phyloP scores from a whole-genome alignment of 1,139 yeast genomes.

The Wickerhamomyces sp. region DNA sequence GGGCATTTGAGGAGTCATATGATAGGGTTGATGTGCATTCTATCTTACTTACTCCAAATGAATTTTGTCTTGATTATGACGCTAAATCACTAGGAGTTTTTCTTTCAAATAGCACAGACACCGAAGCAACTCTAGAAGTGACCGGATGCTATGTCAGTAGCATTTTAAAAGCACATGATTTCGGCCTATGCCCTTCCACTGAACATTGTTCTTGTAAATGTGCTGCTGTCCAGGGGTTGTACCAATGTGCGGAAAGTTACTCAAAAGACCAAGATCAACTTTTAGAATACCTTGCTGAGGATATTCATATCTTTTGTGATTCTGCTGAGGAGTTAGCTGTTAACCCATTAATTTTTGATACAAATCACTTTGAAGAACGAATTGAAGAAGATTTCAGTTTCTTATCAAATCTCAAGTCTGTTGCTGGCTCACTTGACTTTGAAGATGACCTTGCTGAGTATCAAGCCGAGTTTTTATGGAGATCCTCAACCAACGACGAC shows the following conservation, averaged over 20 bases:
- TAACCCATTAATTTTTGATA: neutral
- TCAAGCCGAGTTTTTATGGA: conserved; percentile 14
- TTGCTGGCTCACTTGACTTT: conserved; percentile 13
- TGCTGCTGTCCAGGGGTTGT: conserved; percentile 3
- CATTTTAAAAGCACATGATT: neutral
- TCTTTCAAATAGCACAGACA: neutral
- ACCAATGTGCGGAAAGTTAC: conserved; percentile 6
- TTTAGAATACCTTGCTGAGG: conserved; percentile 2
- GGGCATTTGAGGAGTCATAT: conserved; percentile 12
- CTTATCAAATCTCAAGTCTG: conserved; percentile 5
- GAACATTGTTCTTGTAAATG: conserved; percentile 13
- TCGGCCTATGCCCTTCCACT: conserved; percentile 6
- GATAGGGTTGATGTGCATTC: conserved; percentile 1
- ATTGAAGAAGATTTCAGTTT: conserved; percentile 5
- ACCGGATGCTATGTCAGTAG: conserved; percentile 7
- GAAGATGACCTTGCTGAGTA: conserved; percentile 11
- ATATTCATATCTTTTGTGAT: conserved; percentile 3
- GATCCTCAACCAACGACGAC: conserved; percentile 4
- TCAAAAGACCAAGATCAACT: conserved; percentile 1
- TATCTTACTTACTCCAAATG: neutral
- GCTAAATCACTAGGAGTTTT: conserved; percentile 1
- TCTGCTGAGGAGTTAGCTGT: neutral
- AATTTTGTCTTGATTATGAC: conserved; percentile 8
- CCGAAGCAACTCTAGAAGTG: conserved; percentile 3
- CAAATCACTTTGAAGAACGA: conserved; percentile 1